These are phyloP conservation scores for Escallonia herrerae DNA, from an alignment of 129 eudicot genomes.

Conservation along the genomic window DNA sequence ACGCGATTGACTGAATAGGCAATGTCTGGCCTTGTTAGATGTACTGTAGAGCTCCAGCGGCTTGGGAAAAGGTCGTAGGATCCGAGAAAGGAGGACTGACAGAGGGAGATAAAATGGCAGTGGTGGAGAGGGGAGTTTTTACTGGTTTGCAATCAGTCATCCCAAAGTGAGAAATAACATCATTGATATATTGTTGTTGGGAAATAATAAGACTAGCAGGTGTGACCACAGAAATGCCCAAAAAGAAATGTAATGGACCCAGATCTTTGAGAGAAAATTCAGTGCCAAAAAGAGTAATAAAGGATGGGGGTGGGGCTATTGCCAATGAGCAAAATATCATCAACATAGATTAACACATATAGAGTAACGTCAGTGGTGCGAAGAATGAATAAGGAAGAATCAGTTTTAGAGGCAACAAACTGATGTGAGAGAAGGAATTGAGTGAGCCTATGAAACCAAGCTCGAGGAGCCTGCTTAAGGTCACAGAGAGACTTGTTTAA, in stretches of 20 bases:
- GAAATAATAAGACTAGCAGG: not conserved
- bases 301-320: too few species aligned
- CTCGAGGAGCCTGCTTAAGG: not conserved
- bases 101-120: not conserved
- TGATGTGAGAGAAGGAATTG: not conserved
- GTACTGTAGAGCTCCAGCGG: not conserved
- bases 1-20: not conserved
- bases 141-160: not conserved
- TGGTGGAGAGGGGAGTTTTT: not conserved
- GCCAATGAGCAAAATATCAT: too few species aligned
- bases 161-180: not conserved
- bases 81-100: not conserved
- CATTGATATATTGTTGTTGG: not conserved
- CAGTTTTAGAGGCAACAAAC: not conserved
- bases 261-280: not conserved
- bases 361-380: too few species aligned
- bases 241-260: not conserved
- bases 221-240: not conserved
- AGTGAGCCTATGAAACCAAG: too few species aligned
- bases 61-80: not conserved
- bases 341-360: too few species aligned
- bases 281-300: not conserved
- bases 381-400: not conserved
- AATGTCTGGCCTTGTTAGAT: not conserved
- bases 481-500: not conserved